Evolutionary conservation across 306 rosid genomes (phyloP).

Genomic region (Citrullus colocynthis): DNA sequence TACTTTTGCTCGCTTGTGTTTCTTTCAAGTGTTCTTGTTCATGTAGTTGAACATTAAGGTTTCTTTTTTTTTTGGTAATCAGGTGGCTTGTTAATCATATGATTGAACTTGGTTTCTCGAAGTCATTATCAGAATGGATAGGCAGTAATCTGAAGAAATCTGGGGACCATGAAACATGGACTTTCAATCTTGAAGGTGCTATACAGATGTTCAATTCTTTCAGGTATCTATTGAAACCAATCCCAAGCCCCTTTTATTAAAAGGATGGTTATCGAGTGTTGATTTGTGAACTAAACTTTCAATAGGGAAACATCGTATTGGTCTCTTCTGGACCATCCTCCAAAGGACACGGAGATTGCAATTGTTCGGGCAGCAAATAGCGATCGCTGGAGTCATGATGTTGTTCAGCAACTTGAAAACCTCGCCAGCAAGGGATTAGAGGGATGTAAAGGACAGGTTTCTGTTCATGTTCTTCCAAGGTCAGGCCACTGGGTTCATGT

Average conservation of each 20-base stretch:
- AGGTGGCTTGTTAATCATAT: constrained; percentile 95
- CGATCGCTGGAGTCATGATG: constrained; percentile 59
- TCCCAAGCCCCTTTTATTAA: background rate
- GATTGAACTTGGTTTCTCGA: constrained; percentile 74
- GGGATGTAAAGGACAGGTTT: constrained; percentile 45
- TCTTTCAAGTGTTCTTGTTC: no score
- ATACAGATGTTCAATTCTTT: constrained; percentile 77
- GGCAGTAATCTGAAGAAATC: constrained; percentile 74
- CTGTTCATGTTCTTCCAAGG: constrained; percentile 52
- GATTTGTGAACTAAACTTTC: constrained; percentile 6
- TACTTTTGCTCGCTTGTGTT: no score
- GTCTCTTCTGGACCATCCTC: constrained; percentile 71
- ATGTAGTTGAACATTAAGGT: background rate
- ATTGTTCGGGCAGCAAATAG: constrained; percentile 81
- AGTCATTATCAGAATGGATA: constrained; percentile 80
- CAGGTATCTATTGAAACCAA: constrained; percentile 28
- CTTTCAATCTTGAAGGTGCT: constrained; percentile 70
- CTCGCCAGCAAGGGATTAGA: constrained; percentile 27
- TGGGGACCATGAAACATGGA: constrained; percentile 77
- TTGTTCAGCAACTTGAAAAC: constrained; percentile 42
- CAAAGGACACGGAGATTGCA: constrained; percentile 47
- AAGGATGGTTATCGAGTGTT: background rate
- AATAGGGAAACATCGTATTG: constrained; percentile 63
- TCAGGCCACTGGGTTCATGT: constrained; percentile 97
- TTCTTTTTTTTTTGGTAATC: constrained; percentile 11